These are phyloP conservation scores for Porogramme epimiltina DNA, from an alignment of 1,284 basidiomycete species.

Conservation along the genomic window DNA sequence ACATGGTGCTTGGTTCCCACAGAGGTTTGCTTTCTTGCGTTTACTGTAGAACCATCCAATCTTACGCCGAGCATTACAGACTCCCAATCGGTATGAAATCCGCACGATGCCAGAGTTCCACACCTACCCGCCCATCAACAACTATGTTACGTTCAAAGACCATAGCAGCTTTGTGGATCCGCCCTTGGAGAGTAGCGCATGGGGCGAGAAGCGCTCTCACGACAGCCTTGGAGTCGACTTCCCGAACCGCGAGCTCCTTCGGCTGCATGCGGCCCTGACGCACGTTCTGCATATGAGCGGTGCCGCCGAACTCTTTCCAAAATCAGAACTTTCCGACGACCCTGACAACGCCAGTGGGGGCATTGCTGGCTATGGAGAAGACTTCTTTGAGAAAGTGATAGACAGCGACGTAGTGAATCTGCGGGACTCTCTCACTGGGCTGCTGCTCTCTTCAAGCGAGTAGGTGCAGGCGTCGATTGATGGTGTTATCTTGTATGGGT, in stretches of 20 bases:
- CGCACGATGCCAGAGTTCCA: not conserved
- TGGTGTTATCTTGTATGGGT: no score
- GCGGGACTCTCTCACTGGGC: no score
- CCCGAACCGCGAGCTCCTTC: not conserved
- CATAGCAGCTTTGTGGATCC: not conserved
- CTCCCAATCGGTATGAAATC: not conserved
- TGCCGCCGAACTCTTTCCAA: not conserved
- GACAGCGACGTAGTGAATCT: no score
- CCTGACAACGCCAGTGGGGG: no score
- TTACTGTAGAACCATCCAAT: not conserved
- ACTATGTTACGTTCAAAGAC: not conserved
- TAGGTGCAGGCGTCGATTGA: no score
- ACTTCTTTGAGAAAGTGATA: no score
- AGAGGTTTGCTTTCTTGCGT: not conserved
- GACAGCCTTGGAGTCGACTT: not conserved
- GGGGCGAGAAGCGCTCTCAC: not conserved
- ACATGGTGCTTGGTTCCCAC: not conserved
- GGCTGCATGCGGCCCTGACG: constrained; percentile 1
- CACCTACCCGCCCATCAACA: not conserved
- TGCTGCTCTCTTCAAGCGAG: no score
- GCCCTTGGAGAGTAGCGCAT: not conserved
- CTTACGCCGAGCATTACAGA: not conserved
- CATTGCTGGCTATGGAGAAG: no score
- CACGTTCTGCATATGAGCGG: constrained; percentile 1
- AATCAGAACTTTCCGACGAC: no score